These are phyloP conservation scores for Candida sakaeoensis DNA, from an alignment of 805 yeast genomes.

Conservation along the genomic window DNA sequence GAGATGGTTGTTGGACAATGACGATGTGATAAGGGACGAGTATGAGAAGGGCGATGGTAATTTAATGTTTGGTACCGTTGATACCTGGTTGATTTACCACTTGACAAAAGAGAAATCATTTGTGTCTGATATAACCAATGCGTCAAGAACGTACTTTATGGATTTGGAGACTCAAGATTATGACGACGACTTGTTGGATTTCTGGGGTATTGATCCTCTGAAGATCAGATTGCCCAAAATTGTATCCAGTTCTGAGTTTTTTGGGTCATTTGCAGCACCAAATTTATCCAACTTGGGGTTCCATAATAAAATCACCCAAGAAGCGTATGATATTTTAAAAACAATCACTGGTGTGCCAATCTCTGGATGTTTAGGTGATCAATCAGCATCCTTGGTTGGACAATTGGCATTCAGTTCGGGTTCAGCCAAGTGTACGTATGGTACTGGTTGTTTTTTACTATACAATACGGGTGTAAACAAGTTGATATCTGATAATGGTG, in stretches of 20 bases:
- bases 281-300: conserved; percentile 49
- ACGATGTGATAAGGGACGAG: conserved; percentile 57
- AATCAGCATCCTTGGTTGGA: conserved; percentile 89
- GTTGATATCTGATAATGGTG: conserved; percentile 71
- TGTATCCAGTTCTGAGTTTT: conserved; percentile 71
- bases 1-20: conserved; percentile 85
- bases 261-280: conserved; percentile 69
- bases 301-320: conserved; percentile 48
- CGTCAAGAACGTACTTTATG: conserved; percentile 88
- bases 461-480: conserved; percentile 80
- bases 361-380: conserved; percentile 92
- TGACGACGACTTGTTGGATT: conserved; percentile 68
- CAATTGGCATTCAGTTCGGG: conserved; percentile 83
- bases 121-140: conserved; percentile 87
- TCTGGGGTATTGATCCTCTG: conserved; percentile 74
- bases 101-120: conserved; percentile 66
- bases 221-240: conserved; percentile 71
- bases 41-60: conserved; percentile 69
- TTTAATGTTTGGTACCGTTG: conserved; percentile 90
- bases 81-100: conserved; percentile 88
- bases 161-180: conserved; percentile 71
- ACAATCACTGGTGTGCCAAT: conserved; percentile 65
- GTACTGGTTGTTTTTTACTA: conserved; percentile 90
- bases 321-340: conserved; percentile 47
- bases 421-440: conserved; percentile 91